Evolutionary conservation across 768 basidiomycete species (phyloP), one percentile per base, ranked within the genome.

Genomic region (Mycena venus): DNA sequence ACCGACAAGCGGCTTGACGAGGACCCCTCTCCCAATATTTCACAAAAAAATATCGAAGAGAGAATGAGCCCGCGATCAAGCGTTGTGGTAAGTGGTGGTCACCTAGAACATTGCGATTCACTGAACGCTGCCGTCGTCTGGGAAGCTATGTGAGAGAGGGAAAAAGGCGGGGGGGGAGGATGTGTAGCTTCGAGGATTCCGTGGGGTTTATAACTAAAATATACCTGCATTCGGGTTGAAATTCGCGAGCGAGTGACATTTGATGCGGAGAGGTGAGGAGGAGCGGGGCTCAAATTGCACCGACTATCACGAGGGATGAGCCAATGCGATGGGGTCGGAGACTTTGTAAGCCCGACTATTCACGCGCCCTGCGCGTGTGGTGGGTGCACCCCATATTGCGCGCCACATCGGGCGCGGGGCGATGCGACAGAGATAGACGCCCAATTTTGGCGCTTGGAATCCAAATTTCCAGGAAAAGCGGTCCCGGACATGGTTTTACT

Each of bases 1-100:
- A 72, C 75, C 75, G 75, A 76, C 75, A 76, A 73, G 75, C 75
- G 75, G 75, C 75, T 75, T 76, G 75, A 76, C 75, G 75, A 66
- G 70, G 62, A 29, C 34, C 67, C 6, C 21, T 8, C 62, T 32
- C 44, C 9, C 55, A 34, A 69, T 68, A 62, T 34, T 27, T 36
- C 21, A 11, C 11, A 47, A 56, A 25, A 38, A 49, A n/a, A 32
- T 38, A 53, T 51, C 55, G 55, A 36, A 23, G 53, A 38, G 56
- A 25, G 15, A 23, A 51, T 2, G 23, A 62, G 70, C 21, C 71
- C 67, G 58, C 75, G 75, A 66, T 73, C 70, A 76, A 70, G 62
- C 75, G 70, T 38, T 73, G 75, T 73, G 66, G 75, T 69, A 27
- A 12, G 71, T 58, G 42, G 75, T 38, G 75, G 70, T 68, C 60